phyloP scores from a whole-genome alignment of 148 eudicot species.

The Amaranthus hypochondriacus region DNA sequence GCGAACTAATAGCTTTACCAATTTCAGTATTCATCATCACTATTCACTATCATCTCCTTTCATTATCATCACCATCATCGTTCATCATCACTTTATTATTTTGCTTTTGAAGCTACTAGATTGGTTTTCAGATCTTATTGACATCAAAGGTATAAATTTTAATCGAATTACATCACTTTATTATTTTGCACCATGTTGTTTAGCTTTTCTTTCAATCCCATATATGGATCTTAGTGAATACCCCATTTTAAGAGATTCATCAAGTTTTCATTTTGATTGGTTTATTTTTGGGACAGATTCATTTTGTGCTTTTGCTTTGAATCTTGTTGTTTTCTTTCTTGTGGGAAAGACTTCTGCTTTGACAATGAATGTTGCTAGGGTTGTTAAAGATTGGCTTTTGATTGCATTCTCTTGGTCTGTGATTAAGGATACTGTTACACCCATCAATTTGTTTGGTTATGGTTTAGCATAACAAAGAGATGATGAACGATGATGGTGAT shows the following conservation, averaged over 20 bases:
- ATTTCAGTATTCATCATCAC: too few relatives aligned
- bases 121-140: conserved; percentile 54
- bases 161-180: conserved; percentile 60
- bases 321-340: conserved; percentile 65
- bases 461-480: conserved; percentile 33
- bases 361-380: conserved; percentile 85
- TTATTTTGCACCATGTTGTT: conserved; percentile 69
- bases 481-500: too few relatives aligned
- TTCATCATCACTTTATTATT: too few relatives aligned
- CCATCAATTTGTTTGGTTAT: conserved; percentile 57
- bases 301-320: conserved; percentile 61
- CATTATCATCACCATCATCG: too few relatives aligned
- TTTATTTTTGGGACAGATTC: conserved; percentile 63
- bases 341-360: conserved; percentile 70
- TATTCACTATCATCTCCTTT: too few relatives aligned
- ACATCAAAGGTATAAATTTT: conserved; percentile 50
- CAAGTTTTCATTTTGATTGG: conserved; percentile 54
- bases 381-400: conserved; percentile 76
- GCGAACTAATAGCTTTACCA: too few relatives aligned
- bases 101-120: conserved; percentile 63
- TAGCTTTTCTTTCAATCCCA: conserved; percentile 51
- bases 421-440: conserved; percentile 68
- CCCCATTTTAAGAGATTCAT: conserved; percentile 44
- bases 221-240: conserved; percentile 52
- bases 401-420: conserved; percentile 77